Conservation (phyloP, 2,329 filamentous ascomycete species). For the Scleromitrula shiraiana region DNA sequence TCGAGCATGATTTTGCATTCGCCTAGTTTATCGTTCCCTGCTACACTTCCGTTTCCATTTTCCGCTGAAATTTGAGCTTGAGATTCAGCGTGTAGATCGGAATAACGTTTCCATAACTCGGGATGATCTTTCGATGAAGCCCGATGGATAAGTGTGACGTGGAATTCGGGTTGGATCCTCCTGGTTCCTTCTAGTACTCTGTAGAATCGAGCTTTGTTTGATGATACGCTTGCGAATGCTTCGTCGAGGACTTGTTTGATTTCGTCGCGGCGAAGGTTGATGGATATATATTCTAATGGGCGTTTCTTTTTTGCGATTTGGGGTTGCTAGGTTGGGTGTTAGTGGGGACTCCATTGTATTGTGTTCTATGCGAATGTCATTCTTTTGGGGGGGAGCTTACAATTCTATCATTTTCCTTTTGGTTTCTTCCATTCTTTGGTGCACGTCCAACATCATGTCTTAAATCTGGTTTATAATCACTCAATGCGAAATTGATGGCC, state of each 20-base stretch:
- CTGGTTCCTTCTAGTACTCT: constrained; percentile 62
- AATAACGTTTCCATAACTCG: constrained; percentile 70
- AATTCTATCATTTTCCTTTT: constrained; percentile 7
- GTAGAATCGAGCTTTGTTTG: constrained; percentile 59
- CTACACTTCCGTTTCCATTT: too few species aligned
- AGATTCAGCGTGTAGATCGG: constrained; percentile 45
- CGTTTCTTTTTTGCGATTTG: constrained; percentile 39
- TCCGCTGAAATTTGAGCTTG: too few species aligned
- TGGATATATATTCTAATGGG: constrained; percentile 56
- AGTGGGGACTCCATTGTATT: not conserved
- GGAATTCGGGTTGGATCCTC: constrained; percentile 78
- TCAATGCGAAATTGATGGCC: constrained; percentile 67
- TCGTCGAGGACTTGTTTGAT: constrained; percentile 56
- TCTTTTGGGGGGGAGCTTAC: not conserved
- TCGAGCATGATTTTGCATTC: constrained; percentile 57
- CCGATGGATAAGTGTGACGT: constrained; percentile 89
- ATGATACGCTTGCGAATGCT: constrained; percentile 51
- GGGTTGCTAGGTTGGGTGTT: constrained; percentile 15
- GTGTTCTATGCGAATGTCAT: not conserved
- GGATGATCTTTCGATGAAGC: constrained; percentile 51
- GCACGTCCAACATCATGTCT: constrained; percentile 63
- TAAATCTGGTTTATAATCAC: constrained; percentile 68
- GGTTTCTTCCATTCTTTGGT: constrained; percentile 37
- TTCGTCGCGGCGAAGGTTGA: constrained; percentile 44
- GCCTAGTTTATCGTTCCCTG: constrained; percentile 41